Base-by-base conservation (phyloP, 495 filamentous ascomycete genomes). In the Aspergillus indologenus region DNA sequence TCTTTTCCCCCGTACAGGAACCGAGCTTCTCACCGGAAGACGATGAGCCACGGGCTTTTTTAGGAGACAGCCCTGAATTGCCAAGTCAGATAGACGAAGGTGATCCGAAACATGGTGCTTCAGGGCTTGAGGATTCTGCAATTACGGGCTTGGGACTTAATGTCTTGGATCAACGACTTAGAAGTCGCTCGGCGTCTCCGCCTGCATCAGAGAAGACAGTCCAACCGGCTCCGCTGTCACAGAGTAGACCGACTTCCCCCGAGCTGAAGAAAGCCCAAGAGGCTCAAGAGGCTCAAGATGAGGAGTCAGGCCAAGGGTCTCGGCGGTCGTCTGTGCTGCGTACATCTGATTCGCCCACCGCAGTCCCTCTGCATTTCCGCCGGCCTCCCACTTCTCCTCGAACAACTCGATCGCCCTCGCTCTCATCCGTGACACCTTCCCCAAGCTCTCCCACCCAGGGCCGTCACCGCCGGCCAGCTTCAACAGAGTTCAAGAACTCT, bases 41-140 rank as follows among this genome's bases (percentile, higher is more conserved):
- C 59, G 64, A 29, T 29, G 26, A 75, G 54, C 57, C 68, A 29
- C 57, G 65, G 68, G 72, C 74, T 79, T 81, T 80, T 78, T 79
- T 82, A 81, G 76, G 64, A 59, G 69, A 73, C 61, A 64, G 76
- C 77, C 76, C 74, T 67, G 77, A 78, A 75, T 72, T 78, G 71
- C 78, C 73, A 70, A 55, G 56, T 53, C 61, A 57, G 59, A 54
- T 62, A 68, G 65, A 68, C 59, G 62, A 62, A 34, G 67, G 61
- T 64, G 65, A 71, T 52, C 19, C 63, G 62, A 66, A 60, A 63
- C 68, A 61, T 65, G 69, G 71, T 72, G 70, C 70, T 74, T 75
- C 75, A 71, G 74, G 72, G 69, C 66, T 67, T 59, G 60, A 54
- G 42, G 65, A 62, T 57, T 58, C 55, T 46, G 64, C 63, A 24